Conservation (phyloP, 257 asterid genomes). For the Henckelia pumila region DNA sequence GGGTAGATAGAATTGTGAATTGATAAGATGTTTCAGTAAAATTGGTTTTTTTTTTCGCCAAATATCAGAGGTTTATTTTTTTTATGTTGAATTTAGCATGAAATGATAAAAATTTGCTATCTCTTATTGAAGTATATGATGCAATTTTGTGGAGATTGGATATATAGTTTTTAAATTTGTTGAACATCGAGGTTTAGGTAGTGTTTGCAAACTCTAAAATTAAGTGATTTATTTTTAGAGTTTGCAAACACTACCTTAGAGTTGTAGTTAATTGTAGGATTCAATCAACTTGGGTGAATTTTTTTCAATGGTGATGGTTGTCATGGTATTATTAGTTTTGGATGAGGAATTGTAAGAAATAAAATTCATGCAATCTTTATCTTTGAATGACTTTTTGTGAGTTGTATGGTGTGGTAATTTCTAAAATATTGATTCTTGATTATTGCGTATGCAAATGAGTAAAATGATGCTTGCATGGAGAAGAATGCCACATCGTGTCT, state of each 20-base stretch:
- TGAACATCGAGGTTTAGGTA: background rate
- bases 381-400: background rate
- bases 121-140: background rate
- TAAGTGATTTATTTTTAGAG: no score
- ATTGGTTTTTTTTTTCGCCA: background rate
- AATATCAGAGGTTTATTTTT: no score
- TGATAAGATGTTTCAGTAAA: background rate
- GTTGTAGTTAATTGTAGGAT: background rate
- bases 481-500: background rate
- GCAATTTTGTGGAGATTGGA: background rate
- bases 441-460: background rate
- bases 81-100: background rate
- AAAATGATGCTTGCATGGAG: background rate
- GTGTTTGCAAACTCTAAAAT: no score
- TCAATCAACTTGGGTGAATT: background rate
- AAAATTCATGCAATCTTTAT: background rate
- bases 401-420: no score
- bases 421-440: background rate
- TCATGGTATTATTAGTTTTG: background rate
- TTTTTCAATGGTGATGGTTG: background rate
- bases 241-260: no score
- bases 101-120: background rate
- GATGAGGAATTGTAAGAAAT: background rate
- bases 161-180: background rate
- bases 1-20: background rate